Percentiles rank a stretch among this genome's conserved stretches.
phyloP scores from a whole-genome alignment of 2,329 filamentous ascomycete species.

The Exophiala sp. region DNA sequence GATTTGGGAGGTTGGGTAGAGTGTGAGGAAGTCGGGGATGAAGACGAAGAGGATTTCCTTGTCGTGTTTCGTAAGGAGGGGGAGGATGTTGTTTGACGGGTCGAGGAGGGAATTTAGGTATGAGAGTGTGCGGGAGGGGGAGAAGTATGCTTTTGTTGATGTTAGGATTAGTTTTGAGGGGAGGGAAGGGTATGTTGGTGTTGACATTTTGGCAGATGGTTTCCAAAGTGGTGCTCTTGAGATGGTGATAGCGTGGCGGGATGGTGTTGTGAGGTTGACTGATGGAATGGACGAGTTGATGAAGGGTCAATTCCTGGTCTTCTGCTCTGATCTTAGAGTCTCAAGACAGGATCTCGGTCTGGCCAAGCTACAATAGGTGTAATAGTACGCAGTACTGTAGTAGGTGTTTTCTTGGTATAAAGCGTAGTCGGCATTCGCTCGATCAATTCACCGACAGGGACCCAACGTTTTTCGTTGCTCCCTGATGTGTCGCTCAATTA shows the following conservation, averaged over 20 bases:
- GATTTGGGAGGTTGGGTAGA: conserved; percentile 48
- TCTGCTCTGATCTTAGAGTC: too few relatives aligned
- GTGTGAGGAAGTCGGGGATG: conserved; percentile 71
- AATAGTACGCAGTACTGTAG: background rate
- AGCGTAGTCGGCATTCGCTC: background rate
- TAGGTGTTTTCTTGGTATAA: background rate
- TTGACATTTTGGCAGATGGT: background rate
- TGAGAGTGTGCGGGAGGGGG: conserved; percentile 57
- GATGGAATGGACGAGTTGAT: too few relatives aligned
- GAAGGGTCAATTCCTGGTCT: too few relatives aligned
- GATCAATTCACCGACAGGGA: background rate
- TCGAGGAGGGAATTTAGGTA: conserved; percentile 53
- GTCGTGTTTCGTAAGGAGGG: conserved; percentile 32
- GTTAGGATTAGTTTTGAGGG: conserved; percentile 67
- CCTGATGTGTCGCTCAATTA: background rate
- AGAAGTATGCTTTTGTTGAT: conserved; percentile 78
- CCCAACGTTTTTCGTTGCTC: background rate
- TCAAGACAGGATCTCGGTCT: too few relatives aligned
- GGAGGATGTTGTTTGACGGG: conserved; percentile 44
- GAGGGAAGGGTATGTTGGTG: conserved; percentile 32
- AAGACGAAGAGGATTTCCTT: conserved; percentile 67
- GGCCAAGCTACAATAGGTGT: too few relatives aligned
- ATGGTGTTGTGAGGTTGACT: too few relatives aligned
- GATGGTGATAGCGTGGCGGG: too few relatives aligned
- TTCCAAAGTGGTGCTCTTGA: too few relatives aligned